Evolutionary conservation across 2,329 filamentous ascomycete genomes (phyloP), one percentile per base, ranked within the genome.

Genomic region (Chrysoporthe puriensis): DNA sequence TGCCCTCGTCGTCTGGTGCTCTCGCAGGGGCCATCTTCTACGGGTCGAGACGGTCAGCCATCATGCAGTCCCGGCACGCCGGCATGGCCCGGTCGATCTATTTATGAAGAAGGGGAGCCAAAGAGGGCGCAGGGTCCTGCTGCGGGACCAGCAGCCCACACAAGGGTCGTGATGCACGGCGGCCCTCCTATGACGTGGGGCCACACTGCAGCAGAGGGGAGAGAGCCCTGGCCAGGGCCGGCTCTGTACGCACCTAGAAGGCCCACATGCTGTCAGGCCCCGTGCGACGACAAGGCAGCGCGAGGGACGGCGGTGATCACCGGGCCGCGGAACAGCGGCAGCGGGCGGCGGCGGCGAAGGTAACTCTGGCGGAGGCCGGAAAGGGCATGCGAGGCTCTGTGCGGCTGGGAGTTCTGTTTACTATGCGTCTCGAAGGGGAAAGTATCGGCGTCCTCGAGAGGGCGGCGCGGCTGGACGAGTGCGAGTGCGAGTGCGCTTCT

Each of bases 1-100:
- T 65, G 65, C 58, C 68, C 63, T 67, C 68, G 43, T 70, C 68
- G 59, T 50, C 46, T 66, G 66, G 62, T 66, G 68, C 62, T 68
- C 65, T 70, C 66, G 68, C 65, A 67, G 68, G 59, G 59, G 68
- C 68, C 68, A 70, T 70, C 66, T 70, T 70, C 68, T 70, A 50
- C 14, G 21, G 26, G 59, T 26, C 50, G 14, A 66, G 46, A 62
- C 36, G 50, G 63, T 70, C 68, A 70, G 66, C 26, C 56, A 63
- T 64, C 21, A 18, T 59, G 44, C n/a, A 26, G 40, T 21, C 4
- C 7, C 16, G 42, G 42, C 26, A 18, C 32, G 40, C 13, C 34
- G 36, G 4, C 14, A 57, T 40, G 8, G 7, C n/a, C 4, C 16
- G n/a, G 16, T 57, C 14, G 26, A 26, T 26, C 52, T 18, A n/a